Conservation (phyloP, 345 rosid genomes). For the Murraya paniculata region DNA sequence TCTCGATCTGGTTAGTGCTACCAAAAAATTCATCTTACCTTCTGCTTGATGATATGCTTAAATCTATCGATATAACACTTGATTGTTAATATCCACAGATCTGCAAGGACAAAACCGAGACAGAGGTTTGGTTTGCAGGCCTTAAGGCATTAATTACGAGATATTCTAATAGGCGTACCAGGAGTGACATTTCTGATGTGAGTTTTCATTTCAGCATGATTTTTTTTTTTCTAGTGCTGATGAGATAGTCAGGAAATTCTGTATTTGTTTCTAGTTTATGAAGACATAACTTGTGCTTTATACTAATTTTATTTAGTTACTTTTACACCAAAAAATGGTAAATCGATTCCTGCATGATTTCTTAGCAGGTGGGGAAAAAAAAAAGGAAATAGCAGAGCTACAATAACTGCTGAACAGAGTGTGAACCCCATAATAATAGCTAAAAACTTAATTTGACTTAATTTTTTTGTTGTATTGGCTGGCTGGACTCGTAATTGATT, state of each 20-base stretch:
- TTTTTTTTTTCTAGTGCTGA: background rate
- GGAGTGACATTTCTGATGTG: slow-evolving; percentile 74
- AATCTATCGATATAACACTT: slow-evolving; percentile 12
- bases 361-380: background rate
- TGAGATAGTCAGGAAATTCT: background rate
- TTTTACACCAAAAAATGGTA: background rate
- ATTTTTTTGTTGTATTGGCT: background rate
- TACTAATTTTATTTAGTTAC: background rate
- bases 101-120: slow-evolving; percentile 95
- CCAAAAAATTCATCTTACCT: background rate
- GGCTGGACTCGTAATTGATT: background rate
- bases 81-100: slow-evolving; percentile 47
- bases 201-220: slow-evolving; percentile 22
- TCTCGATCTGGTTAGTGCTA: slow-evolving; percentile 83
- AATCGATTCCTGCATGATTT: background rate
- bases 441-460: background rate
- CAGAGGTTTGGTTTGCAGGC: slow-evolving; percentile 84
- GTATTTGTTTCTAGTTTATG: background rate
- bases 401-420: background rate
- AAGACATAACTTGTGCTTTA: background rate
- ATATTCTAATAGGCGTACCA: slow-evolving; percentile 48
- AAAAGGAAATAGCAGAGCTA: background rate
- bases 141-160: slow-evolving; percentile 67
- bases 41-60: slow-evolving; percentile 5
- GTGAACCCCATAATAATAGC: background rate